phyloP scores from a whole-genome alignment of 2,329 filamentous ascomycete species.

The Graphilbum sp. region DNA sequence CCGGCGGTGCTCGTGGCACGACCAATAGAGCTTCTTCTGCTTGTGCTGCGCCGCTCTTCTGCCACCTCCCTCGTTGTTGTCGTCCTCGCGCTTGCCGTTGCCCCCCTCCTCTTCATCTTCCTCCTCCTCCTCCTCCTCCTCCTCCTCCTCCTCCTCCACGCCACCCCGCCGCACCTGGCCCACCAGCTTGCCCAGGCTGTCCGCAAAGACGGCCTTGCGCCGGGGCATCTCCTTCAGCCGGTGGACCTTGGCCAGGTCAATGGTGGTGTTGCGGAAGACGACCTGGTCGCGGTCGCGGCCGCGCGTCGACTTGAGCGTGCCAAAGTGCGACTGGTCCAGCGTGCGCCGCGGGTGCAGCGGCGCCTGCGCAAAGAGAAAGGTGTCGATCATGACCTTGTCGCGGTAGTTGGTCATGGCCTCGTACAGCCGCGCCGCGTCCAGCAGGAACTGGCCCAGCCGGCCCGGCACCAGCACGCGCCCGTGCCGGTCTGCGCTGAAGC shows the following conservation, averaged over 20 bases:
- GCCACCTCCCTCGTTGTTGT: too few relatives aligned
- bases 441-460: constrained; percentile 11
- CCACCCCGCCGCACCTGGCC: not conserved
- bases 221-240: not conserved
- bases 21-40: too few relatives aligned
- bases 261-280: constrained; percentile 21
- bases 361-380: constrained; percentile 17
- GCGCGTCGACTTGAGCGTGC: constrained; percentile 22
- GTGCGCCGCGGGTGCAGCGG: constrained; percentile 27
- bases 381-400: constrained; percentile 18
- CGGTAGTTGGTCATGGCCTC: constrained; percentile 20
- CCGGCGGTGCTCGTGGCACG: too few relatives aligned
- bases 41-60: too few relatives aligned
- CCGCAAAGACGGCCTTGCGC: not conserved
- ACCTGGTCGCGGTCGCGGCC: constrained; percentile 25
- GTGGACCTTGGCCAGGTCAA: not conserved
- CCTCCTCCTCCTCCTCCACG: too few relatives aligned
- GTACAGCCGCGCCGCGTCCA: constrained; percentile 18
- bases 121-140: too few relatives aligned
- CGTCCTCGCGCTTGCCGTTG: too few relatives aligned
- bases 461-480: not conserved
- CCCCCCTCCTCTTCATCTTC: too few relatives aligned
- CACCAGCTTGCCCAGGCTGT: not conserved
- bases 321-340: constrained; percentile 28
- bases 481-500: not conserved